phyloP scores from a whole-genome alignment of 192 early-diverging fungal genomes.

The Mortierella antarctica region DNA sequence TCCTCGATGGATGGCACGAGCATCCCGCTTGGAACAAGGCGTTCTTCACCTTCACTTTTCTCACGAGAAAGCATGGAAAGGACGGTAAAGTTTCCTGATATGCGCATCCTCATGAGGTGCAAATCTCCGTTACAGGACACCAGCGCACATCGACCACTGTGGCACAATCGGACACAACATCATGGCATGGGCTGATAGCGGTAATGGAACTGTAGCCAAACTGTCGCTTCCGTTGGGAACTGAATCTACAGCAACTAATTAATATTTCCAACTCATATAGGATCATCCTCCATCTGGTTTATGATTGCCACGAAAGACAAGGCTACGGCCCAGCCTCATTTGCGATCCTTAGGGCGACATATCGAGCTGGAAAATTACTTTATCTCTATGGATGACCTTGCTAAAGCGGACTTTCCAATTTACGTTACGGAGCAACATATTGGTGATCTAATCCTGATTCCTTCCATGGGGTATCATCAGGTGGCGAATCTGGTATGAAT shows the following conservation, averaged over 20 bases:
- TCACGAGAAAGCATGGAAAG: too few relatives aligned
- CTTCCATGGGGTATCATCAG: slow-evolving; percentile 34
- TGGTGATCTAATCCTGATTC: slow-evolving; percentile 46
- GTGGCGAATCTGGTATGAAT: slow-evolving; percentile 40
- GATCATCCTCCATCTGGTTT: slow-evolving; percentile 41
- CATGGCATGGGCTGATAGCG: slow-evolving; percentile 47
- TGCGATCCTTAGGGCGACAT: slow-evolving; percentile 17
- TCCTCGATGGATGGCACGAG: too few relatives aligned
- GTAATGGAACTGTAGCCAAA: not conserved
- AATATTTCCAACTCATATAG: slow-evolving; percentile 1
- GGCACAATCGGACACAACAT: slow-evolving; percentile 50
- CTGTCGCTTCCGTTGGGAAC: too few relatives aligned
- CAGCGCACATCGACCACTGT: slow-evolving; percentile 44
- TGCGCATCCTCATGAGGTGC: too few relatives aligned
- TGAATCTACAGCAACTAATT: too few relatives aligned
- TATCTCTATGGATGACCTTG: slow-evolving; percentile 28
- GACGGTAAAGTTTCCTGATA: too few relatives aligned
- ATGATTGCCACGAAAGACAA: slow-evolving; percentile 32
- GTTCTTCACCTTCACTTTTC: too few relatives aligned
- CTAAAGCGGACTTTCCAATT: slow-evolving; percentile 24
- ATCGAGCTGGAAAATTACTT: slow-evolving; percentile 45
- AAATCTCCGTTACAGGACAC: slow-evolving; percentile 18
- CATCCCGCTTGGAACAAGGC: too few relatives aligned
- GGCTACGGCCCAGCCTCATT: slow-evolving; percentile 17
- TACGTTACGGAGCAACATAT: slow-evolving; percentile 42